Evolutionary conservation across 148 eudicot species (phyloP).

Genomic region (Beta vulgaris): DNA sequence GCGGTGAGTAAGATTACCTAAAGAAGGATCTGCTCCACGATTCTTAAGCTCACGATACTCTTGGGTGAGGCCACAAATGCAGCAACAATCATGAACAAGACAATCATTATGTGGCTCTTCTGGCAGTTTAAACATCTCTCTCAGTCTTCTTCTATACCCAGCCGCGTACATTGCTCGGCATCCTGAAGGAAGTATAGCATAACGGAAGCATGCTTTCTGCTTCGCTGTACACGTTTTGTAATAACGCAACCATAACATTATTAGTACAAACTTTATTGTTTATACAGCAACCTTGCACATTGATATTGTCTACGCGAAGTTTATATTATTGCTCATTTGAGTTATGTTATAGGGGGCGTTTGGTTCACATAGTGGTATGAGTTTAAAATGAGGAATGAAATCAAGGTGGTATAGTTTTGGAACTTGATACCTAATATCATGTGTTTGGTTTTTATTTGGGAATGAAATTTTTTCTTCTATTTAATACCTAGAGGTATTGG

Average conservation of each 20-base stretch:
- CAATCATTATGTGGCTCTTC: slow-evolving; percentile 33
- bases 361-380: too few species aligned
- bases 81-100: slow-evolving; percentile 28
- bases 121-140: slow-evolving; percentile 31
- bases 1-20: slow-evolving; percentile 25
- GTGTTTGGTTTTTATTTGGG: too few species aligned
- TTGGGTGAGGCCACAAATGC: slow-evolving; percentile 34
- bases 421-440: too few species aligned
- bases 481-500: too few species aligned
- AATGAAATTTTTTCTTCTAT: too few species aligned
- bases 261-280: neutral
- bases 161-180: slow-evolving; percentile 31
- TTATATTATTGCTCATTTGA: too few species aligned
- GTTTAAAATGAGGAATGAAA: too few species aligned
- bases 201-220: slow-evolving; percentile 25
- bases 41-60: slow-evolving; percentile 32
- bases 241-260: neutral
- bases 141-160: slow-evolving; percentile 18
- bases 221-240: slow-evolving; percentile 13
- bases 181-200: slow-evolving; percentile 18
- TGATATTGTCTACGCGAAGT: too few species aligned
- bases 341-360: too few species aligned
- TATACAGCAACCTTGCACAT: too few species aligned
- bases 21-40: slow-evolving; percentile 33
- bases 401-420: too few species aligned